phyloP scores from a whole-genome alignment of 495 filamentous ascomycete species.

The Xylaria intraflava region DNA sequence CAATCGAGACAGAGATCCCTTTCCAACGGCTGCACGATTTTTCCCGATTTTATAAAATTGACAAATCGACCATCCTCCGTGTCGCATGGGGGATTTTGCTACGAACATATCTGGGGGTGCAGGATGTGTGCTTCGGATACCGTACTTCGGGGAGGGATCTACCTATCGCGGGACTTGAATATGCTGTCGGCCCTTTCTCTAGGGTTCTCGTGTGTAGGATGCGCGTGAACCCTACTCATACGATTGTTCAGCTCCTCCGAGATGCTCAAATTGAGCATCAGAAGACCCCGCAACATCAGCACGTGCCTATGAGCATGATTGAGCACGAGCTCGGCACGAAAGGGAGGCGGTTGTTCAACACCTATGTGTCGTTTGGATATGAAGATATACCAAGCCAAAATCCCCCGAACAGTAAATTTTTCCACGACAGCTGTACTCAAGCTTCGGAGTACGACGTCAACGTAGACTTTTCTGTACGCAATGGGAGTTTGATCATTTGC shows the following conservation, averaged over 20 bases:
- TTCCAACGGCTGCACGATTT: constrained; percentile 32
- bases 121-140: constrained; percentile 39
- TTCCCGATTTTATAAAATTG: constrained; percentile 25
- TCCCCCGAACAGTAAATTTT: constrained; percentile 16
- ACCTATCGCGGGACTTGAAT: constrained; percentile 28
- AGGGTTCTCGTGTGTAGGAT: constrained; percentile 33
- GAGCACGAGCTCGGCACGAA: constrained; percentile 39
- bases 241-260: constrained; percentile 27
- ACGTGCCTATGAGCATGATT: constrained; percentile 36
- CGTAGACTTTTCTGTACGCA: constrained; percentile 32
- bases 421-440: constrained; percentile 34
- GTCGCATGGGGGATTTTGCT: constrained; percentile 43
- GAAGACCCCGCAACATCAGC: constrained; percentile 32
- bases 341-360: constrained; percentile 39
- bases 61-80: constrained; percentile 32
- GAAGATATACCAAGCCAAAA: constrained; percentile 20
- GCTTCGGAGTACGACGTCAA: constrained; percentile 40
- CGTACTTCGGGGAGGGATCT: constrained; percentile 37
- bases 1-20: constrained; percentile 33
- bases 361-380: constrained; percentile 40
- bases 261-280: constrained; percentile 31
- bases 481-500: constrained; percentile 33
- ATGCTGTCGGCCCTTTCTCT: constrained; percentile 39
- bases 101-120: constrained; percentile 35
- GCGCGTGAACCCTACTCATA: constrained; percentile 23